These are phyloP conservation scores for Fraxinus albicans DNA, from an alignment of 305 asterid species.

Conservation along the genomic window DNA sequence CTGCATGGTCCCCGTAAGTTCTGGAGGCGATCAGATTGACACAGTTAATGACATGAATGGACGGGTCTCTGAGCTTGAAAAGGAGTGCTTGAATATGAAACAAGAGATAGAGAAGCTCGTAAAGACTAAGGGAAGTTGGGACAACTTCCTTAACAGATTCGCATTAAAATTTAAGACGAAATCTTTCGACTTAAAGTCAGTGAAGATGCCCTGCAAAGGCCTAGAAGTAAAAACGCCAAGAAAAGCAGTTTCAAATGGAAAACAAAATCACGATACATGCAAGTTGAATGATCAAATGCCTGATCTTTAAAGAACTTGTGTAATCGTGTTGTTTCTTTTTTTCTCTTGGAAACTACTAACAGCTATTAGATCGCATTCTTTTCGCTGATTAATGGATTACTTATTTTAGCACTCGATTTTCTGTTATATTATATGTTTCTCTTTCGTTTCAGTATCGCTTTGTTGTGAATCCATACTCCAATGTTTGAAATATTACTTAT, in stretches of 20 bases:
- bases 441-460: slow-evolving; percentile 15
- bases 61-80: slow-evolving; percentile 42
- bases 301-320: not conserved
- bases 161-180: slow-evolving; percentile 34
- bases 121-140: slow-evolving; percentile 48
- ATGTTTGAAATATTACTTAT: not conserved
- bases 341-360: not conserved
- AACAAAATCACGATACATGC: slow-evolving; percentile 8
- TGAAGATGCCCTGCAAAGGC: slow-evolving; percentile 15
- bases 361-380: not conserved
- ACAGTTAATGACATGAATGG: slow-evolving; percentile 37
- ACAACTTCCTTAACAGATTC: slow-evolving; percentile 32
- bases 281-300: slow-evolving; percentile 19
- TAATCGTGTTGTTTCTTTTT: not conserved
- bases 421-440: not conserved
- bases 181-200: slow-evolving; percentile 22
- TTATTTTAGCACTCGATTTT: not conserved
- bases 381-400: not conserved
- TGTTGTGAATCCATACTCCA: not conserved
- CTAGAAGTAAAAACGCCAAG: slow-evolving; percentile 25
- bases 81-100: slow-evolving; percentile 47
- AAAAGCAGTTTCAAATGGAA: slow-evolving; percentile 24
- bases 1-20: not conserved
- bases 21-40: slow-evolving; percentile 10
- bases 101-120: slow-evolving; percentile 45